Conservation (phyloP, 805 yeast species). For the Saturnispora quitensis region DNA sequence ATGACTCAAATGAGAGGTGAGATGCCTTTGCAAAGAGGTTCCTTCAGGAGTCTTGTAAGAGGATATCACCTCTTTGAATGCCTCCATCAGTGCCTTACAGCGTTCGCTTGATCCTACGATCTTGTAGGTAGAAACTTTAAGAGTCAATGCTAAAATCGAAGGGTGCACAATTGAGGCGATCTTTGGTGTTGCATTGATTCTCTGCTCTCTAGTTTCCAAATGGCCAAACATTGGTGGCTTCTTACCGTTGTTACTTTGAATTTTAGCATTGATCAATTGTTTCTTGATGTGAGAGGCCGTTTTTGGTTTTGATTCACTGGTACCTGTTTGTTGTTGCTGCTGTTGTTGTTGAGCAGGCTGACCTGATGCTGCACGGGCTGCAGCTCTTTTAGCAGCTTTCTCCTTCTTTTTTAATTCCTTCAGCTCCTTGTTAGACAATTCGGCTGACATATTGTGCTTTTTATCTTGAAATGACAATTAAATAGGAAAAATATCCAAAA, state of each 20-base stretch:
- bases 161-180: conserved; percentile 78
- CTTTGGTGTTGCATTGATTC: conserved; percentile 49
- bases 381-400: conserved; percentile 5
- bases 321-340: neutral
- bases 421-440: conserved; percentile 8
- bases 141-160: conserved; percentile 64
- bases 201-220: conserved; percentile 69
- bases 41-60: conserved; percentile 83
- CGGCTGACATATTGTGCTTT: neutral
- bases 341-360: neutral
- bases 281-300: conserved; percentile 45
- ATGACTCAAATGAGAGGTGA: conserved; percentile 78
- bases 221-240: conserved; percentile 68
- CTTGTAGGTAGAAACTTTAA: conserved; percentile 72
- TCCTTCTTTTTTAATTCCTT: conserved; percentile 9
- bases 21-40: conserved; percentile 76
- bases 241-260: conserved; percentile 34
- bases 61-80: conserved; percentile 68
- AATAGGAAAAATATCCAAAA: neutral
- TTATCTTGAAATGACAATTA: neutral
- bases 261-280: conserved; percentile 43
- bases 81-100: conserved; percentile 74
- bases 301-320: conserved; percentile 20
- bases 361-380: neutral
- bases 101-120: conserved; percentile 87